Percentiles rank a stretch among this genome's conserved stretches.
Evolutionary conservation across 2,329 filamentous ascomycete genomes (phyloP).

Genomic region (Colletotrichum caudatum): DNA sequence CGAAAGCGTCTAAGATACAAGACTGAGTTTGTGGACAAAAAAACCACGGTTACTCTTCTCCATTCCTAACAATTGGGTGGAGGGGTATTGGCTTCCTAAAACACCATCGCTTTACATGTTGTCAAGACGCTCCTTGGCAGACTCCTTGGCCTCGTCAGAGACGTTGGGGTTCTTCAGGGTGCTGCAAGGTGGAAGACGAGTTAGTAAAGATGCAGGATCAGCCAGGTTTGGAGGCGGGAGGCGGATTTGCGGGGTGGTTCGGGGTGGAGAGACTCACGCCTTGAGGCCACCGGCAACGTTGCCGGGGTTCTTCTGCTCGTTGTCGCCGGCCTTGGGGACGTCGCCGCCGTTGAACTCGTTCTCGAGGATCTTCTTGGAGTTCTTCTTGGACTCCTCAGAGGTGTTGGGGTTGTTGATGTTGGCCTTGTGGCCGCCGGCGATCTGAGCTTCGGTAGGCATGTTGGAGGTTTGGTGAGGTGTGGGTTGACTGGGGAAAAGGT

Average conservation of each 20-base stretch:
- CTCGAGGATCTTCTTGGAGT: slow-evolving; percentile 65
- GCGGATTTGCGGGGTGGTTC: fast-evolving
- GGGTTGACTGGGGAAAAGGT: background rate
- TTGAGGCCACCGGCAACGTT: slow-evolving; percentile 66
- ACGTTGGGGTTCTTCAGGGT: slow-evolving; percentile 68
- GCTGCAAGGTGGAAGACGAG: slow-evolving; percentile 44
- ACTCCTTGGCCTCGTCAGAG: slow-evolving; percentile 67
- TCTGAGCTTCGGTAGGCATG: slow-evolving; percentile 63
- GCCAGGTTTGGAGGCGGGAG: fast-evolving
- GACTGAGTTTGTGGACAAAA: background rate
- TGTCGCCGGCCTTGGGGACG: slow-evolving; percentile 50
- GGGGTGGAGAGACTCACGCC: slow-evolving; percentile 54
- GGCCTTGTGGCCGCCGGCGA: slow-evolving; percentile 70
- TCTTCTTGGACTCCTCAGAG: slow-evolving; percentile 66
- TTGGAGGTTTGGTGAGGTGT: slow-evolving; percentile 44
- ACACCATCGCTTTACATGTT: slow-evolving; percentile 49
- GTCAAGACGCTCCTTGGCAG: slow-evolving; percentile 64
- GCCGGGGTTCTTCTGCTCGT: slow-evolving; percentile 62
- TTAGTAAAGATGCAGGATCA: background rate
- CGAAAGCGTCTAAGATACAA: slow-evolving; percentile 5
- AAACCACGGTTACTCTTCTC: background rate
- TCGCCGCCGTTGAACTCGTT: slow-evolving; percentile 60
- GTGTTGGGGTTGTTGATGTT: slow-evolving; percentile 68
- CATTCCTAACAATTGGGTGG: background rate
- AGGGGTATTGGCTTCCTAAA: slow-evolving; percentile 2